These are phyloP conservation scores for Monosporascus sp. DNA, from an alignment of 2,329 filamentous ascomycete genomes.

Conservation along the genomic window DNA sequence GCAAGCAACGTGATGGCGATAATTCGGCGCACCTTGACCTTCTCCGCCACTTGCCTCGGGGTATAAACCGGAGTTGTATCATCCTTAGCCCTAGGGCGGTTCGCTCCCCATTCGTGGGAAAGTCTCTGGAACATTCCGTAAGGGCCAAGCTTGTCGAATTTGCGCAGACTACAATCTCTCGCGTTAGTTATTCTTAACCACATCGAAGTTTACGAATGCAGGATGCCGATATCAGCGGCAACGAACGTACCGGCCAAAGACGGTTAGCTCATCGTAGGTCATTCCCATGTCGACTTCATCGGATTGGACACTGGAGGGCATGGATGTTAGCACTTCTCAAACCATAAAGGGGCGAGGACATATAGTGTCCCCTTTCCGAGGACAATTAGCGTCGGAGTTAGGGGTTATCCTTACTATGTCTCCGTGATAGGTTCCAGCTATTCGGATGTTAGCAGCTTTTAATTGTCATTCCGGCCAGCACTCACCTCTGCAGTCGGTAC, in stretches of 20 bases:
- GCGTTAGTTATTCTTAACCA: background rate
- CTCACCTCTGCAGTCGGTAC: conserved; percentile 51
- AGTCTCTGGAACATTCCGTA: conserved; percentile 43
- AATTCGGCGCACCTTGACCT: conserved; percentile 25
- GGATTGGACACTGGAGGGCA: conserved; percentile 29
- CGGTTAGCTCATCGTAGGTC: conserved; percentile 42
- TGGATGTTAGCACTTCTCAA: background rate
- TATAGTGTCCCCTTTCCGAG: background rate
- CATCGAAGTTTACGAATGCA: conserved; percentile 19
- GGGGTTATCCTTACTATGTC: conserved; percentile 38
- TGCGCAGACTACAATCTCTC: conserved; percentile 28
- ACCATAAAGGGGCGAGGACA: background rate
- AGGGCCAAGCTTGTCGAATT: conserved; percentile 42
- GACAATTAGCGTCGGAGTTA: no score
- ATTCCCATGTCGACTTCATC: conserved; percentile 50
- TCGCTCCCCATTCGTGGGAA: conserved; percentile 39
- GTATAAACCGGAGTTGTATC: conserved; percentile 26
- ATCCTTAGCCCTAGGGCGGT: conserved; percentile 20
- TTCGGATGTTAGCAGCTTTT: background rate
- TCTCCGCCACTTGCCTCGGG: conserved; percentile 41
- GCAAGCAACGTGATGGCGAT: background rate
- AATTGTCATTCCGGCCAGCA: background rate
- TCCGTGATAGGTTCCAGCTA: conserved; percentile 58
- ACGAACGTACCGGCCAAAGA: conserved; percentile 22
- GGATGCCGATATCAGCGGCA: conserved; percentile 5